phyloP scores from a whole-genome alignment of 495 filamentous ascomycete species.

The Parmelia sp. region DNA sequence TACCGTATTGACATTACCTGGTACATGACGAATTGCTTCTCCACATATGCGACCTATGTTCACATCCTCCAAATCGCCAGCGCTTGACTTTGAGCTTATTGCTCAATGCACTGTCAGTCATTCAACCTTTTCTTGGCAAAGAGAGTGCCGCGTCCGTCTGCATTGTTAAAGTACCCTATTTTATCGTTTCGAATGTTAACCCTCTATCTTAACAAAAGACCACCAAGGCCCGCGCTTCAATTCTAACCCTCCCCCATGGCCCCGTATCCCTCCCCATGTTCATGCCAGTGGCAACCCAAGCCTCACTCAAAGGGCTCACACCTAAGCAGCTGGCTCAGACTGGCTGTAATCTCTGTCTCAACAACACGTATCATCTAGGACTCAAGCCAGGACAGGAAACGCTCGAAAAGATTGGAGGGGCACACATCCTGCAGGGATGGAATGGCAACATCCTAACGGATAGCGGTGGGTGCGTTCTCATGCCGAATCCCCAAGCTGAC shows the following conservation, averaged over 20 bases:
- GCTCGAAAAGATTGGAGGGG: slow-evolving; percentile 79
- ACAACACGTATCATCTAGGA: slow-evolving; percentile 96
- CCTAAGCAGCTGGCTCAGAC: slow-evolving; percentile 84
- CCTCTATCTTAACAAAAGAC: slow-evolving; percentile 48
- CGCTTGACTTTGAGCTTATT: slow-evolving; percentile 73
- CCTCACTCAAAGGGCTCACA: slow-evolving; percentile 88
- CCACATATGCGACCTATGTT: slow-evolving; percentile 13
- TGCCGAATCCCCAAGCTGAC: slow-evolving; percentile 13
- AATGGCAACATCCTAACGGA: slow-evolving; percentile 91
- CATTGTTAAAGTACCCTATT: too few species aligned
- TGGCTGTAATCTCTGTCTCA: slow-evolving; percentile 84
- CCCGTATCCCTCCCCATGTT: slow-evolving; percentile 84
- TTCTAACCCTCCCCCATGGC: slow-evolving; percentile 85
- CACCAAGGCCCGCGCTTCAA: slow-evolving; percentile 90
- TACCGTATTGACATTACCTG: too few species aligned
- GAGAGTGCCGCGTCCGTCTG: slow-evolving; percentile 1
- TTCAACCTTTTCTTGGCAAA: background rate
- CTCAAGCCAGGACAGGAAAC: slow-evolving; percentile 88
- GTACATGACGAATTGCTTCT: too few species aligned
- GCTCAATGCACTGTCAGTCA: slow-evolving; percentile 76
- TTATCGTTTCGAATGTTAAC: slow-evolving; percentile 13
- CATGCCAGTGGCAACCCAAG: slow-evolving; percentile 99
- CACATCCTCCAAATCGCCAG: slow-evolving; percentile 29
- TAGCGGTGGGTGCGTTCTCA: slow-evolving; percentile 78
- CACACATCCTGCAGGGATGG: slow-evolving; percentile 93